phyloP scores from a whole-genome alignment of 208 protist genomes.

The Perkinsela sp. region DNA sequence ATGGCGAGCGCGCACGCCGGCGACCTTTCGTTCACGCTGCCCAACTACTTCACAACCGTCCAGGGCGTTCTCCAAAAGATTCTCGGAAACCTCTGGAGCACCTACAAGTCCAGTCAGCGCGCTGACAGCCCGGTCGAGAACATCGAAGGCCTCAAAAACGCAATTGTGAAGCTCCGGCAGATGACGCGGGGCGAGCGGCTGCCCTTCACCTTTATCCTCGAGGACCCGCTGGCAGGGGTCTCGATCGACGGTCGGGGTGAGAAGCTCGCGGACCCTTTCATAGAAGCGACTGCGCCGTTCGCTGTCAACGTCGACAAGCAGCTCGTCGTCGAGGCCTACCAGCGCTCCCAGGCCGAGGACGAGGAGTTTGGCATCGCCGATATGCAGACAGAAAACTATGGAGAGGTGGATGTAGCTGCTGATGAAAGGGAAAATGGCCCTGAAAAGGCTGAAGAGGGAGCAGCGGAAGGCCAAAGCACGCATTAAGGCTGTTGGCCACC shows the following conservation, averaged over 20 bases:
- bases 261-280: not conserved
- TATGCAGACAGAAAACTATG: not conserved
- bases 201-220: not conserved
- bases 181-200: not conserved
- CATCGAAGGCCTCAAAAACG: not conserved
- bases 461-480: no score
- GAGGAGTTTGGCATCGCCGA: not conserved
- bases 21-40: not conserved
- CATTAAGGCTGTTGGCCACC: no score
- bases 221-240: not conserved
- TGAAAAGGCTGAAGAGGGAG: no score
- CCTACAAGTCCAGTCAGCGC: not conserved
- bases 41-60: not conserved
- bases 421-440: no score
- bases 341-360: not conserved
- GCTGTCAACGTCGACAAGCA: not conserved
- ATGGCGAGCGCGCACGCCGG: not conserved
- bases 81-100: not conserved
- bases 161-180: not conserved
- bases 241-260: not conserved
- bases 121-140: not conserved
- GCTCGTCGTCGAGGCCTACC: not conserved
- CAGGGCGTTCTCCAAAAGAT: not conserved
- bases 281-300: not conserved
- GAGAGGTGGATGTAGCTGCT: no score